Percentiles rank a stretch among this genome's conserved stretches.
phyloP scores from a whole-genome alignment of 805 yeast species.

The Metschnikowia colocasiae region DNA sequence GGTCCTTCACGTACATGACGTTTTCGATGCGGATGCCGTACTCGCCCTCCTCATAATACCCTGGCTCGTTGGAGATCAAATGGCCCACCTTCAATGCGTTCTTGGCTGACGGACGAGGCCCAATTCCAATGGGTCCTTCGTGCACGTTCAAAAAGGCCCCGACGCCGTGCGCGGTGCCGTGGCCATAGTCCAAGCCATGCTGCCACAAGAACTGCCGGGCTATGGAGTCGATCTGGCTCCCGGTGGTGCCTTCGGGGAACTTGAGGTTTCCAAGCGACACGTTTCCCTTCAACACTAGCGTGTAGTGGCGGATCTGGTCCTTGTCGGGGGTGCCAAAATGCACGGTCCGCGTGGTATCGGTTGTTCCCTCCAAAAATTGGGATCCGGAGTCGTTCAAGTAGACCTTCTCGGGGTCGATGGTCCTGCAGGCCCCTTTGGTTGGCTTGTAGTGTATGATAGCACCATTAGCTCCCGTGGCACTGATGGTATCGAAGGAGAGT shows the following conservation, averaged over 20 bases:
- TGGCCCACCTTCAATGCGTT: constrained; percentile 49
- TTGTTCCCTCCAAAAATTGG: constrained; percentile 61
- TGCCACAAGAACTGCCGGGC: constrained; percentile 60
- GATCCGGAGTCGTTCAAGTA: constrained; percentile 59
- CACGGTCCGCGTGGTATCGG: constrained; percentile 60
- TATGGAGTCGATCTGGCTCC: constrained; percentile 50
- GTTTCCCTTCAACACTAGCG: constrained; percentile 57
- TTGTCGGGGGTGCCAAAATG: constrained; percentile 48
- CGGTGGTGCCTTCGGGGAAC: constrained; percentile 56
- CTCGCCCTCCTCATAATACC: constrained; percentile 55
- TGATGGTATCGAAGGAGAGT: constrained; percentile 68
- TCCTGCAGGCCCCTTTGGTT: constrained; percentile 34
- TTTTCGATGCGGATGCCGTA: constrained; percentile 56
- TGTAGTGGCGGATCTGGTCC: constrained; percentile 48
- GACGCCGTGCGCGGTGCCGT: constrained; percentile 65
- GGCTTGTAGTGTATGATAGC: constrained; percentile 78
- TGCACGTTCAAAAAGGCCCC: constrained; percentile 61
- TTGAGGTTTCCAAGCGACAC: constrained; percentile 45
- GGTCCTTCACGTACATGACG: constrained; percentile 46
- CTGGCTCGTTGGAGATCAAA: constrained; percentile 59
- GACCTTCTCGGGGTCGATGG: constrained; percentile 50
- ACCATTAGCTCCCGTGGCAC: constrained; percentile 73
- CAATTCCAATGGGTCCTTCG: constrained; percentile 63
- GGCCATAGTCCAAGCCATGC: constrained; percentile 55
- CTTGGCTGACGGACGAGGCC: constrained; percentile 49